phyloP scores from a whole-genome alignment of 2,329 filamentous ascomycete genomes.

The Aureobasidium zeae region DNA sequence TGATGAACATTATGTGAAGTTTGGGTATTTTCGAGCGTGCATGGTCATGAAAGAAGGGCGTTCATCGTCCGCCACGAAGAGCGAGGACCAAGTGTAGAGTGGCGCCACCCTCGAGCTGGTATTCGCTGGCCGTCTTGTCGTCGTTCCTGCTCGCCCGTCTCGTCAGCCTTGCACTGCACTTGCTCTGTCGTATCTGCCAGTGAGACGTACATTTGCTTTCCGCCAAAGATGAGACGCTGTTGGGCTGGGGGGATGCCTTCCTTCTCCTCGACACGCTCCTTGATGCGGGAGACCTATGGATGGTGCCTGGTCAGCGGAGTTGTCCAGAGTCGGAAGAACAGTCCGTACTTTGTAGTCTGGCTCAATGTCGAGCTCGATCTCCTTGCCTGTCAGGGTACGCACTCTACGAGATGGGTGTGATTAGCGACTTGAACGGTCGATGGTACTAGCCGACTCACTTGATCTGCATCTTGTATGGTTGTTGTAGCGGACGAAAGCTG shows the following conservation, averaged over 20 bases:
- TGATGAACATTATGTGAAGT: too few species aligned
- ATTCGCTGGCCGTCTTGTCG: constrained; percentile 86
- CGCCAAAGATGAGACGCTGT: constrained; percentile 89
- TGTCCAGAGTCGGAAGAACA: not conserved
- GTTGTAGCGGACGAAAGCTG: too few species aligned
- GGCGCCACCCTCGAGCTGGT: constrained; percentile 81
- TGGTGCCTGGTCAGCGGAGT: constrained; percentile 5
- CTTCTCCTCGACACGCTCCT: constrained; percentile 98
- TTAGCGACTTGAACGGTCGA: constrained; percentile 11
- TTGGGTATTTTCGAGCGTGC: too few species aligned
- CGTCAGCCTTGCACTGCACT: not conserved
- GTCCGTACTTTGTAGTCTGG: constrained; percentile 71
- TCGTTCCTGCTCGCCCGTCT: constrained; percentile 59
- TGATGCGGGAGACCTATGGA: constrained; percentile 81
- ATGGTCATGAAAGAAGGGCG: too few species aligned
- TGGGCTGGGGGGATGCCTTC: constrained; percentile 96
- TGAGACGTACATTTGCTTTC: constrained; percentile 85
- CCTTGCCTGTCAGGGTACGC: constrained; percentile 93
- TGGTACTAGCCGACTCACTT: too few species aligned
- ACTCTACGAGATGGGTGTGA: constrained; percentile 52
- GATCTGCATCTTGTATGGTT: constrained; percentile 18
- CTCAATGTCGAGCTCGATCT: constrained; percentile 98
- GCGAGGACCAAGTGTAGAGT: constrained; percentile 94
- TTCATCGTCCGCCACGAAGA: constrained; percentile 62
- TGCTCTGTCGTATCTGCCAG: too few species aligned